phyloP scores from a whole-genome alignment of 106 monocot genomes.

The Triglochin maritima region DNA sequence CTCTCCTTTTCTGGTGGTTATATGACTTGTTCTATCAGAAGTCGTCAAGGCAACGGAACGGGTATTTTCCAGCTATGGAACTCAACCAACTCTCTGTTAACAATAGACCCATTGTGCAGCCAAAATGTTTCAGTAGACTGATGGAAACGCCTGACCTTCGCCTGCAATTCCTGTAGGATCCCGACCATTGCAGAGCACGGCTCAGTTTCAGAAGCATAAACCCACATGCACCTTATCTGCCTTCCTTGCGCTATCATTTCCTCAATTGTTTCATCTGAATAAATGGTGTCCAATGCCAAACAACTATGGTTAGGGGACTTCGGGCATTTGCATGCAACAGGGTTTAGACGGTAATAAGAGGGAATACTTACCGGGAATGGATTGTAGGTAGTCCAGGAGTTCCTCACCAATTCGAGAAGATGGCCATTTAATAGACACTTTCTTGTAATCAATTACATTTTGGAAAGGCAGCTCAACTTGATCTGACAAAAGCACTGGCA shows the following conservation, averaged over 20 bases:
- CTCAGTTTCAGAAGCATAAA: constrained; percentile 67
- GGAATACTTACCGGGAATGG: constrained; percentile 51
- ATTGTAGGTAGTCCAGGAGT: constrained; percentile 70
- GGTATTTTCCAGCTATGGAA: constrained; percentile 75
- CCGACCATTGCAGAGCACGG: constrained; percentile 73
- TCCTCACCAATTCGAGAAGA: constrained; percentile 51
- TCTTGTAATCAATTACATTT: constrained; percentile 79
- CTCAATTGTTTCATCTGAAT: constrained; percentile 67
- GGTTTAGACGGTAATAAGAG: background rate
- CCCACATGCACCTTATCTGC: constrained; percentile 67
- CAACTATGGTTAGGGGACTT: background rate
- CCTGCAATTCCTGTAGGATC: constrained; percentile 82
- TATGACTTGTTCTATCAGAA: too few species aligned
- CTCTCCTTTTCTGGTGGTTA: too few species aligned
- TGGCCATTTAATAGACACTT: constrained; percentile 93
- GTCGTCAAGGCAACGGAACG: constrained; percentile 60
- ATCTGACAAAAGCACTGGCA: constrained; percentile 95
- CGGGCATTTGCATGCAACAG: background rate
- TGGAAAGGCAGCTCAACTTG: constrained; percentile 91
- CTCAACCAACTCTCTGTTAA: constrained; percentile 69
- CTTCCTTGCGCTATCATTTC: constrained; percentile 63
- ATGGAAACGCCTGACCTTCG: constrained; percentile 72
- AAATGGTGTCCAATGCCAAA: background rate
- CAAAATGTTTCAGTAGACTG: constrained; percentile 94
- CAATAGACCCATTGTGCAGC: constrained; percentile 77